phyloP scores from a whole-genome alignment of 768 basidiomycete species.

The Phylloporus rhodoxanthus region DNA sequence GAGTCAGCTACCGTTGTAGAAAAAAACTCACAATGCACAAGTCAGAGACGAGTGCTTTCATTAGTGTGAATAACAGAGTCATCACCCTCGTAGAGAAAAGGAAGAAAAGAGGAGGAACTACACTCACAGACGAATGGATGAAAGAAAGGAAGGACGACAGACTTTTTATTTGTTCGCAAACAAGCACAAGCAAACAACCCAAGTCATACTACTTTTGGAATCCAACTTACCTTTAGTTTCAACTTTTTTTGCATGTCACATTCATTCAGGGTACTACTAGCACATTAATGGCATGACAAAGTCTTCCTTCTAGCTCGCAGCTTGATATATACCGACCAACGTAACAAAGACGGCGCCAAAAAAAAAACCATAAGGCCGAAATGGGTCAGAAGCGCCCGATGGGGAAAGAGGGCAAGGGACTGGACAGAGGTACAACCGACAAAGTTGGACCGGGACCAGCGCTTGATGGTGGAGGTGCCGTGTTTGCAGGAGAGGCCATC shows the following conservation, averaged over 20 bases:
- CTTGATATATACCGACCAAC: neutral
- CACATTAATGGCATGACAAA: neutral
- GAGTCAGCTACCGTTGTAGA: conserved; percentile 88
- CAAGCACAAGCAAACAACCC: neutral
- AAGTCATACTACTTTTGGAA: no score
- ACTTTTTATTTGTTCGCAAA: conserved; percentile 18
- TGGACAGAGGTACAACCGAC: neutral
- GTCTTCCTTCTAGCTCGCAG: neutral
- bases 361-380: neutral
- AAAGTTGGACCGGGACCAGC: neutral
- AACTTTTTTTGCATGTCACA: neutral
- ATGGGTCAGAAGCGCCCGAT: neutral
- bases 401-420: neutral
- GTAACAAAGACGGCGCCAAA: neutral
- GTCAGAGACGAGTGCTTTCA: conserved; percentile 43
- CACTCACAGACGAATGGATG: conserved; percentile 13
- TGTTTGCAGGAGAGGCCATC: neutral
- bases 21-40: conserved; percentile 46
- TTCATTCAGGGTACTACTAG: neutral
- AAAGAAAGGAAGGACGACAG: neutral
- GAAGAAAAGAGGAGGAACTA: neutral
- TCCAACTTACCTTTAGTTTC: no score
- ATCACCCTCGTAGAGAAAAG: conserved; percentile 38
- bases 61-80: conserved; percentile 71
- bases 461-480: neutral